These are phyloP conservation scores for Diplodia mutila DNA, from an alignment of 2,329 filamentous ascomycete species.

Conservation along the genomic window DNA sequence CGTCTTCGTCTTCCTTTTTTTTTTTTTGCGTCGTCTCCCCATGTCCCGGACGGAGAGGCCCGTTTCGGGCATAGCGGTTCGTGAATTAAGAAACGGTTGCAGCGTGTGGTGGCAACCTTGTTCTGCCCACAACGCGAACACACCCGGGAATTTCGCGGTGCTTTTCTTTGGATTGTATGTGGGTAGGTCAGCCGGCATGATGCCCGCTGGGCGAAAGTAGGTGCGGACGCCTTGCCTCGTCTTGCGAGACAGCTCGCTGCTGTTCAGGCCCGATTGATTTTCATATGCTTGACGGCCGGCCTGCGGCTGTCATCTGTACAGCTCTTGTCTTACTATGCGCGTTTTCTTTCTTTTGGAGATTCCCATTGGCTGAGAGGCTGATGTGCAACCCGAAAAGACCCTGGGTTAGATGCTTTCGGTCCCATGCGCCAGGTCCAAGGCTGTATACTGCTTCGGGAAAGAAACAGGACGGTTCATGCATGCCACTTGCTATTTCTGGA, in stretches of 20 bases:
- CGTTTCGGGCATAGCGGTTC: not conserved
- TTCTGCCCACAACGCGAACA: too few species aligned
- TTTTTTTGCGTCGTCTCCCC: not conserved
- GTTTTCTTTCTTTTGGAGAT: not conserved
- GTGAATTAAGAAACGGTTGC: not conserved
- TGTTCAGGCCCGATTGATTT: not conserved
- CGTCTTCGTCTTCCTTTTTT: too few species aligned
- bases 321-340: not conserved
- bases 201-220: not conserved
- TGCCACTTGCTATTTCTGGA: not conserved
- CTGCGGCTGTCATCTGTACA: not conserved
- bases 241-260: not conserved
- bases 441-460: not conserved
- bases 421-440: not conserved
- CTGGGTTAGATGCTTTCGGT: not conserved
- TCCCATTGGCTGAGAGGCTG: not conserved
- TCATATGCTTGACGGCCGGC: not conserved
- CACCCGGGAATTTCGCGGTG: not conserved
- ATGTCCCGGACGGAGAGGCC: not conserved
- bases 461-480: not conserved
- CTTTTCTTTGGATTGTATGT: not conserved
- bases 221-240: not conserved
- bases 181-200: not conserved
- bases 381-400: not conserved
- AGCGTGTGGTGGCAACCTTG: slow-evolving; percentile 10